Evolutionary conservation across 208 protist genomes (phyloP), one percentile per base, ranked within the genome.

Genomic region (Herpetomonas samuelpessoai): DNA sequence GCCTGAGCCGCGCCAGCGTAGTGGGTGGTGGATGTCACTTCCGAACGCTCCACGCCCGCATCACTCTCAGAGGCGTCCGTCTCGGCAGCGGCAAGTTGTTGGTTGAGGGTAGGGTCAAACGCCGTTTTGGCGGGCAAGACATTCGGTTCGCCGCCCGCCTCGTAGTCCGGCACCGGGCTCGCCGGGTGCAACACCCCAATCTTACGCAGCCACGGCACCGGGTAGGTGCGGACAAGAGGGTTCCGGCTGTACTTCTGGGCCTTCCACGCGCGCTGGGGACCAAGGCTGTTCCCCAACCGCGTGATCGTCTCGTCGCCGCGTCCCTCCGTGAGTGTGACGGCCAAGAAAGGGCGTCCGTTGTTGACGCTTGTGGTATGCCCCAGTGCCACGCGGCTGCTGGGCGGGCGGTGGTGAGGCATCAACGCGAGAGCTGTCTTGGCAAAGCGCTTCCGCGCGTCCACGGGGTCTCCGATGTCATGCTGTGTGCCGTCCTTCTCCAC

Each of bases 221-320:
- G 76, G 59, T 83, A 83, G 51, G 54, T 51, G 31, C 31, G 71
- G 1, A 83, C 48, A 22, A 83, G 76, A 0, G 65, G 56, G 71
- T 83, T 83, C 0, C 61, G 51, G 19, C 35, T 3, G 52, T 51
- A 50, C 35, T 60, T 60, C 12, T 3, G 26, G 25, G 12, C 61
- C 35, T 51, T 67, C 14, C 39, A 64, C 41, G 19, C 38, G 9
- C 46, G 31, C 60, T 63, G 68, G 16, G 54, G 55, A 7, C 50
- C 61, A 10, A 53, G 51, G 25, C 41, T 65, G 44, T 48, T 48
- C 16, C 19, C 18, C 16, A 22, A 6, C 10, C 4, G 44, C 16
- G 10, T 3, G 35, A 41, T 41, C 44, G 16, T 19, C 22, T 22
- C 44, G 18, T 22, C 44, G 44, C 16, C 44, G 44, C 18, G 10